Conservation (phyloP, 108 stramenopile genomes). For the Craspedostauros australis region DNA sequence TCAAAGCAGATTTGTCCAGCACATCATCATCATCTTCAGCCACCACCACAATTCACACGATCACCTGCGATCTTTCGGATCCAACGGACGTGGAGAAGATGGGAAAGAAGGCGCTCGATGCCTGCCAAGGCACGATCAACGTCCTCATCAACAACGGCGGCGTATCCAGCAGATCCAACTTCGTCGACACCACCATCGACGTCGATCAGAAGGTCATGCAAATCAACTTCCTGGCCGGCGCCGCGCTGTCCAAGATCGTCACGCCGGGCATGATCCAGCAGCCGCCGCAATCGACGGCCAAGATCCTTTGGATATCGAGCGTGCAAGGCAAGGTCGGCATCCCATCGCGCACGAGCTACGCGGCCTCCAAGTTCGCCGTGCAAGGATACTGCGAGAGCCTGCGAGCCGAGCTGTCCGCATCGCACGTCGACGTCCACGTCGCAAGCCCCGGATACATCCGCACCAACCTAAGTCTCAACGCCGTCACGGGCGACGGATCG, state of each 20-base stretch:
- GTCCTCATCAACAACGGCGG: conserved; percentile 78
- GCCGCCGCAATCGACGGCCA: conserved; percentile 24
- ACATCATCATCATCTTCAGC: not conserved
- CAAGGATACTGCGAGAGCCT: conserved; percentile 82
- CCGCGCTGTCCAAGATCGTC: conserved; percentile 49
- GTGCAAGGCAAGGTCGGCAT: conserved; percentile 79
- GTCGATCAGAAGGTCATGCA: conserved; percentile 77
- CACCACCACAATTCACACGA: conserved; percentile 21
- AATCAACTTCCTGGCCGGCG: conserved; percentile 78
- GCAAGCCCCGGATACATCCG: conserved; percentile 76
- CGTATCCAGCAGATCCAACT: conserved; percentile 66
- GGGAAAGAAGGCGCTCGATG: conserved; percentile 21
- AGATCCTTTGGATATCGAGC: conserved; percentile 66
- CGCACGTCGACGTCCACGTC: conserved; percentile 51
- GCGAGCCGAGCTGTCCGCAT: conserved; percentile 63
- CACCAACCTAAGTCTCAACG: conserved; percentile 56
- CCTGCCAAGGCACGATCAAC: conserved; percentile 30
- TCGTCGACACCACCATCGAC: conserved; percentile 59
- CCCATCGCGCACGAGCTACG: conserved; percentile 69
- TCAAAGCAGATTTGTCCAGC: conserved; percentile 11
- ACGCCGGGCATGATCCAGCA: conserved; percentile 67
- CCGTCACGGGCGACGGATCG: conserved; percentile 69
- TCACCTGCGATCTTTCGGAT: conserved; percentile 54
- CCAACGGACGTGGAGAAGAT: conserved; percentile 34
- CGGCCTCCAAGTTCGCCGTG: conserved; percentile 81